Base-by-base conservation (phyloP, 768 basidiomycete species). In the Kwoniella dendrophila region DNA sequence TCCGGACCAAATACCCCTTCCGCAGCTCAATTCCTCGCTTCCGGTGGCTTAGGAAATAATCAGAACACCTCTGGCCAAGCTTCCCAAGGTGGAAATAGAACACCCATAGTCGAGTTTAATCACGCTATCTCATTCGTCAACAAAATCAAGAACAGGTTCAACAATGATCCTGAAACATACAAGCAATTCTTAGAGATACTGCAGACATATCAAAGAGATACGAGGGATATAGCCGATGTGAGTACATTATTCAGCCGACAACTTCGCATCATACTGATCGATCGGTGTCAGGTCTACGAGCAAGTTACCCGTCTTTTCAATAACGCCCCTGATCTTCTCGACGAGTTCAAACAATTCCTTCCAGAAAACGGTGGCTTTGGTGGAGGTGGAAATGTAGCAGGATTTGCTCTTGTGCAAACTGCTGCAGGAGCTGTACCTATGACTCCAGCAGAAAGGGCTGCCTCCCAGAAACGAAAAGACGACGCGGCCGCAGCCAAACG, bases 41-140 rank as follows among this genome's bases (percentile, higher is more conserved):
- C 67, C 3, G 74, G 74, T 18, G 61, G 56, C 1, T 45, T 58
- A 8, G 54, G 62, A 38, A 62, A 44, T 27, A 41, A 32, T 27
- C 51, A 57, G 29, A 22, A 49, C 12, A 43, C 57, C 7, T 20
- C 33, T 0, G 33, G 30, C 4, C 40, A 52, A 29, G 34, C 33
- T 40, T 51, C 57, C 14, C 61, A 62, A 45, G 66, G 60, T 11
- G 63, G 67, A 6, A 34, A 49, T 14, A 48, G 60, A 18, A 53
- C 61, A 7, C 68, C 64, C 8, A 66, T 72, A 41, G 62, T 78
- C 43, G 77, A 78, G 59, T 78, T 78, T 63, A 78, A 97, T 74
- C 96, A 95, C 72, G 96, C 96, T 14, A 98, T 98, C 66, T 87
- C 92, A 71, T 99, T 94, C 78, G 87, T 99, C 71, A 97, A 96